Base-by-base conservation (phyloP, 202 grass and related monocot species). In the Panicum virgatum region DNA sequence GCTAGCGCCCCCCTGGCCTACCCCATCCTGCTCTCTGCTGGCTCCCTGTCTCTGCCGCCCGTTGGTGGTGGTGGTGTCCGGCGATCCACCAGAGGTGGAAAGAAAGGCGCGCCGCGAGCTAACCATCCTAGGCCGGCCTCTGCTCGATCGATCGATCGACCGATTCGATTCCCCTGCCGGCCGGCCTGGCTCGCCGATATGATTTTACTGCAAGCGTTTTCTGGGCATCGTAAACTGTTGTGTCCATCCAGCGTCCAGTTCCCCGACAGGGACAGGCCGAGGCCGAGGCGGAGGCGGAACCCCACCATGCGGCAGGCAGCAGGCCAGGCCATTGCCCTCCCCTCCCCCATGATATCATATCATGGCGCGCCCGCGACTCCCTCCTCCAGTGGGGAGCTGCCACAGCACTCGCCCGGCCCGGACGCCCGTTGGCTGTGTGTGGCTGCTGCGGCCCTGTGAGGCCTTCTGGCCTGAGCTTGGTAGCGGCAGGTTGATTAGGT, bases 161-260 rank as follows among this genome's bases (percentile, higher is more conserved):
- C 11, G 27, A 9, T 14, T 32, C 9, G 54, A 47, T 77, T 47
- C 75, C 75, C 40, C 42, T 32, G 20, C 38, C 65, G 39, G 39
- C 12, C 7, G 14, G 16, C 37, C 36, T 22, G 19, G 19, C 19
- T 14, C 43, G 6, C 19, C 13, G 60, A 44, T 52, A 9, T 58
- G 44, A 76, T 75, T 84, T 88, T 69, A 84, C 81, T 80, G 81
- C 86, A 26, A 84, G 43, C 66, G 80, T 60, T 60, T 76, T 19
- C 37, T 76, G 56, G 20, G 42, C 54, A 42, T 48, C 7, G 67
- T 29, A 38, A 42, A 63, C 79, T 71, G 72, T 77, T 77, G 7
- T 34, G 66, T 29, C 72, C 47, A 40, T 46, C 45, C 27, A 12
- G 36, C 25, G 77, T 56, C 66, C 62, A 80, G 77, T 67, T 80